Evolutionary conservation across 2,329 filamentous ascomycete genomes (phyloP).

Genomic region (Arthrobotrys sphaeroides): DNA sequence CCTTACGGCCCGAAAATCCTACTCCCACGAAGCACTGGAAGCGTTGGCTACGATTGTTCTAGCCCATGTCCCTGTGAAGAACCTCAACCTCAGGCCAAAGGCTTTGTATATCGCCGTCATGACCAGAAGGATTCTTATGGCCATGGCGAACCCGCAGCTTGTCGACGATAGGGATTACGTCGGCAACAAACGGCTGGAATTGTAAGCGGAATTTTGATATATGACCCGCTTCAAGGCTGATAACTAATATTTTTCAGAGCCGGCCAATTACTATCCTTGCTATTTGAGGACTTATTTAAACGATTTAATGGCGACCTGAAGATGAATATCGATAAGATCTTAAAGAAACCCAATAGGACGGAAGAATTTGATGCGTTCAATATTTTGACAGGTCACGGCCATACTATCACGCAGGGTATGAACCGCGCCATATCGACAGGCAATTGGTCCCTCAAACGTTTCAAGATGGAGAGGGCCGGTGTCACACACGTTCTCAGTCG

Average conservation of each 20-base stretch:
- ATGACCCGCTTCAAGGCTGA: neutral
- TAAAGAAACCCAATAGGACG: slow-evolving; percentile 91
- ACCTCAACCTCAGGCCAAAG: slow-evolving; percentile 95
- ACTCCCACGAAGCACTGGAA: slow-evolving; percentile 90
- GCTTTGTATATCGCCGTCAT: slow-evolving; percentile 96
- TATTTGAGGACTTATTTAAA: slow-evolving; percentile 99
- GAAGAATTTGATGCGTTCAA: slow-evolving; percentile 86
- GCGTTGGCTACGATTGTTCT: slow-evolving; percentile 92
- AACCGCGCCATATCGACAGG: slow-evolving; percentile 96
- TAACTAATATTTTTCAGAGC: slow-evolving; percentile 63
- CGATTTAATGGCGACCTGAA: slow-evolving; percentile 90
- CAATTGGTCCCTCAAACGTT: slow-evolving; percentile 97
- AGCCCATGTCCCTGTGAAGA: slow-evolving; percentile 89
- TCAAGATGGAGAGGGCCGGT: slow-evolving; percentile 97
- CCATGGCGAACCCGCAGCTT: slow-evolving; percentile 84
- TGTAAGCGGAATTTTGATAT: slow-evolving; percentile 61
- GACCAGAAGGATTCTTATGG: slow-evolving; percentile 95
- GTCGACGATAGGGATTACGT: slow-evolving; percentile 98
- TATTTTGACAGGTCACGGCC: slow-evolving; percentile 83
- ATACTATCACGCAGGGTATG: slow-evolving; percentile 89
- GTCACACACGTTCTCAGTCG: slow-evolving; percentile 96
- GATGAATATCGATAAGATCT: slow-evolving; percentile 90
- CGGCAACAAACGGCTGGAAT: slow-evolving; percentile 92
- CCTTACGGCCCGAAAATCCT: slow-evolving; percentile 62
- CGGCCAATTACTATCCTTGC: slow-evolving; percentile 87